Base-by-base conservation (phyloP, 805 yeast species). In the Komagataella pastoris region DNA sequence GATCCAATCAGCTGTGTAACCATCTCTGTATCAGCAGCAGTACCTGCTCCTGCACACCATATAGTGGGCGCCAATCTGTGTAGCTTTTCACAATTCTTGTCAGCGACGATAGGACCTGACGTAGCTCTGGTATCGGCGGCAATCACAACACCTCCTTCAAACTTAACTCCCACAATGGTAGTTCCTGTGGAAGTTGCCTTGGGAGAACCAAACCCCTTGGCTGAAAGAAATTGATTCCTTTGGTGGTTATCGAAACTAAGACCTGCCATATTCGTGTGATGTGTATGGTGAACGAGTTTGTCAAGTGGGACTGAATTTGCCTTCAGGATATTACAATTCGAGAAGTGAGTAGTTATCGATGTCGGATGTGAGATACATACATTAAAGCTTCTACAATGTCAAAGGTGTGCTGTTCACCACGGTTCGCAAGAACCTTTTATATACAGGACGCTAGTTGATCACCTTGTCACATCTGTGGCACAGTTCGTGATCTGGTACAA, bases 1-100 rank as follows among this genome's bases (percentile, higher is more conserved):
- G 96, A 87, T 44, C 88, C 80, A 58, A 89, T 89, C 63, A 93
- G 75, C 67, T 89, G 96, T 4, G 99, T 93, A 45, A 93, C 98
- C 81, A 89, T 88, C 67, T 93, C 98, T 10, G 97, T 93, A 66
- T 93, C 99, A 6, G 99, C 98, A 30, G 99, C 99, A n/a, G 99
- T 93, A 67, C 99, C 99, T 3, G 99, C 99, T 62, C 99, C 99
- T 50, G 99, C 99, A 81, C 99, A 91, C 97, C 97, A 91, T 65
- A 90, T 89, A 62, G 77, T 79, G 7, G 97, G 96, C 6, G 96
- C 78, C 57, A 90, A 75, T 59, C 95, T 73, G 70, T 91, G 97
- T 57, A 93, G 75, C 69, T 91, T 91, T 64, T 89, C 97, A 75
- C 97, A 90, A 72, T 93, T 93, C 74, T 93, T 93, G 71, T 93